Evolutionary conservation across 2,329 filamentous ascomycete genomes (phyloP).

Genomic region (Colletotrichum sp.): DNA sequence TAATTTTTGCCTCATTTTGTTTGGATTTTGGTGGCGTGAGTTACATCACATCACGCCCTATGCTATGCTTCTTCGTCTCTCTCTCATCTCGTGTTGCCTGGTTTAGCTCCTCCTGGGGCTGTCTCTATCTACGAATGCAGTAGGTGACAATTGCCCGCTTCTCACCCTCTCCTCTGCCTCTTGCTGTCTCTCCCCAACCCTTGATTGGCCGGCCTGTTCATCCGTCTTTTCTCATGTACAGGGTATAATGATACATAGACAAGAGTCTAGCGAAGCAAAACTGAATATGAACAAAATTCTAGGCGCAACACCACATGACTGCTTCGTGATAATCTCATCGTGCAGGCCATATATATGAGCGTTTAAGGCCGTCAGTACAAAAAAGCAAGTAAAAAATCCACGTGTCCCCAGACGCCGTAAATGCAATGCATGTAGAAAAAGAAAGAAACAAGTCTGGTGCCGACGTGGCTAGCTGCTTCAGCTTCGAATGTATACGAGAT

Average conservation of each 20-base stretch:
- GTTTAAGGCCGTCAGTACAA: background rate
- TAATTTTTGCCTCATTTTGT: background rate
- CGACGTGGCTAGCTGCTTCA: background rate
- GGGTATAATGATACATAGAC: conserved; percentile 17
- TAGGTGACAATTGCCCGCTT: background rate
- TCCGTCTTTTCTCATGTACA: conserved; percentile 16
- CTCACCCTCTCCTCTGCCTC: background rate
- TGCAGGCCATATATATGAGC: background rate
- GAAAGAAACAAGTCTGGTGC: background rate
- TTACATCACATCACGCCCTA: background rate
- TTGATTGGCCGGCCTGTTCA: background rate
- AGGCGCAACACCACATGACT: background rate
- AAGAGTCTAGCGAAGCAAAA: background rate
- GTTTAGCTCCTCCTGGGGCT: background rate
- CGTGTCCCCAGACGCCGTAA: background rate
- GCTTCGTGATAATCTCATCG: background rate
- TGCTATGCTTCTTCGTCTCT: background rate
- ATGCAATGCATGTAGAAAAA: conserved; percentile 3
- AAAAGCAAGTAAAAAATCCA: background rate
- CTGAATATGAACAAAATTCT: background rate
- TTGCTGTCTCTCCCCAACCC: background rate
- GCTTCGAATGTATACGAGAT: conserved; percentile 34
- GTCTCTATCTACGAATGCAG: background rate
- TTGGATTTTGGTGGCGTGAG: background rate
- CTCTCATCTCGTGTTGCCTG: background rate